These are phyloP conservation scores for Marchantia paleacea DNA, from an alignment of 225 moss, liverwort and hornwort genomes.

Conservation along the genomic window DNA sequence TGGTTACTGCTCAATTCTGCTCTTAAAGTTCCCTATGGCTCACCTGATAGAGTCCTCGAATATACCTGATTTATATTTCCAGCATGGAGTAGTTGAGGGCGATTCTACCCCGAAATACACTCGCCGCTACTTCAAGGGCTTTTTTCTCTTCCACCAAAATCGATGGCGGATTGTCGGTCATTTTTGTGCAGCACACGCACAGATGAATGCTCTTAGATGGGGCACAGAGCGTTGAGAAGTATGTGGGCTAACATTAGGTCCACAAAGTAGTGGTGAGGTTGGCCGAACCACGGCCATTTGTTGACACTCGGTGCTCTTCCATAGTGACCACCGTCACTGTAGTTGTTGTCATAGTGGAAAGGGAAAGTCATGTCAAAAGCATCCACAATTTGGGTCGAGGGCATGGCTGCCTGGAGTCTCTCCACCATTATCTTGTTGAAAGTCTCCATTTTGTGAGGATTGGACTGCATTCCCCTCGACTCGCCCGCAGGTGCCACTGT, in stretches of 20 bases:
- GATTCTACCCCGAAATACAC: too few relatives aligned
- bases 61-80: too few relatives aligned
- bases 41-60: too few relatives aligned
- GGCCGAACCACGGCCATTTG: constrained; percentile 35
- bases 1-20: too few relatives aligned
- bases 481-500: constrained; percentile 43
- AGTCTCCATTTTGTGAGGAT: constrained; percentile 43
- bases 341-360: constrained; percentile 38
- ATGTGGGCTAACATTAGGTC: constrained; percentile 46
- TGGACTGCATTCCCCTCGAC: constrained; percentile 35
- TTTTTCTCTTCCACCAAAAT: too few relatives aligned
- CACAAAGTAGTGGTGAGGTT: constrained; percentile 44
- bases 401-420: constrained; percentile 23
- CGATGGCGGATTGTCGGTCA: too few relatives aligned
- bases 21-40: too few relatives aligned
- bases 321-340: constrained; percentile 51
- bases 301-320: constrained; percentile 35
- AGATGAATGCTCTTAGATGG: neutral
- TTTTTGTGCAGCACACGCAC: too few relatives aligned
- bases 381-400: constrained; percentile 30
- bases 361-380: constrained; percentile 45
- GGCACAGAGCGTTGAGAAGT: constrained; percentile 40
- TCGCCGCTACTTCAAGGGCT: too few relatives aligned
- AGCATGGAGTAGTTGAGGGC: too few relatives aligned
- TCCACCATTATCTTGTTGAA: constrained; percentile 57